Percentiles rank a stretch among this genome's conserved stretches.
Conservation (phyloP, 2,329 filamentous ascomycete genomes). For the Chaetomiaceae sp. region DNA sequence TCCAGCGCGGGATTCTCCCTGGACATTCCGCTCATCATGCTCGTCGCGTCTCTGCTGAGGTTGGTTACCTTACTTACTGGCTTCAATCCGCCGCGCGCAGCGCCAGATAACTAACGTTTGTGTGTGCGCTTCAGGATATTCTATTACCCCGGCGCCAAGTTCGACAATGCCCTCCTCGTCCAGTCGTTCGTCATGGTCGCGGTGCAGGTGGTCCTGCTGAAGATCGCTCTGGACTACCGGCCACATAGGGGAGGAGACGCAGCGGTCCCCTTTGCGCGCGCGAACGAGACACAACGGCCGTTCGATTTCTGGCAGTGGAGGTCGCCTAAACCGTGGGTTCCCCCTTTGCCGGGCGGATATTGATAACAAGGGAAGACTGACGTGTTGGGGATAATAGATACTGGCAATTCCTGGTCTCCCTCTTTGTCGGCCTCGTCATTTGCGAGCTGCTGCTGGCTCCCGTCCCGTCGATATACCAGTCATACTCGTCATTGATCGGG, state of each 20-base stretch:
- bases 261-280: slow-evolving; percentile 58
- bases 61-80: slow-evolving; percentile 29
- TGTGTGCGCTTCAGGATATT: slow-evolving; percentile 50
- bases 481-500: slow-evolving; percentile 66
- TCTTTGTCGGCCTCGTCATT: slow-evolving; percentile 56
- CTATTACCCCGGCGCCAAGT: slow-evolving; percentile 64
- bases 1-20: slow-evolving; percentile 66
- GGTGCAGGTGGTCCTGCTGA: slow-evolving; percentile 60
- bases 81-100: neutral
- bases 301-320: slow-evolving; percentile 84
- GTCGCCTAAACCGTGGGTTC: slow-evolving; percentile 58
- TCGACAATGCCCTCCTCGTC: slow-evolving; percentile 58
- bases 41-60: slow-evolving; percentile 63
- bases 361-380: slow-evolving; percentile 22
- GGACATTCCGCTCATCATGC: slow-evolving; percentile 69
- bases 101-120: slow-evolving; percentile 15
- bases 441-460: slow-evolving; percentile 65
- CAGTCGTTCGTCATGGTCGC: slow-evolving; percentile 63
- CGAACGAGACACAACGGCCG: slow-evolving; percentile 52
- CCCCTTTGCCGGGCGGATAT: neutral
- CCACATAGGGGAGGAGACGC: slow-evolving; percentile 59
- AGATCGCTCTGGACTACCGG: slow-evolving; percentile 65
- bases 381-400: slow-evolving; percentile 49
- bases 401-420: slow-evolving; percentile 71
- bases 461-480: slow-evolving; percentile 51